Percentiles rank a stretch among this genome's conserved stretches.
These are phyloP conservation scores for Cymbopogon flexuosus DNA, from an alignment of 202 grass and related monocot species.

Conservation along the genomic window DNA sequence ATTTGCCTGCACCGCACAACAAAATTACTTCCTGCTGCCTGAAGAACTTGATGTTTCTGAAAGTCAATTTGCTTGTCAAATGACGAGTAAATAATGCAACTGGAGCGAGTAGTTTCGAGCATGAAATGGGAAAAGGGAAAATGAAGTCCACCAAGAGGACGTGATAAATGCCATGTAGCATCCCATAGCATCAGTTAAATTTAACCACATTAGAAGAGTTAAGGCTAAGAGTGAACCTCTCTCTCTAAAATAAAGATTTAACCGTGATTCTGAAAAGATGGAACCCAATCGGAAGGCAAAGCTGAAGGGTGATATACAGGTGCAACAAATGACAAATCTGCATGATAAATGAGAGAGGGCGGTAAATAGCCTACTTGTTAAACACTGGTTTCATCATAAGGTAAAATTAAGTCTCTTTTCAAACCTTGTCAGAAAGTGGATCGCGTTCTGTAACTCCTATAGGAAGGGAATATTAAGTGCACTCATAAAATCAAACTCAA, in stretches of 20 bases:
- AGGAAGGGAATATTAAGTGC: neutral
- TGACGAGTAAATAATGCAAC: no score
- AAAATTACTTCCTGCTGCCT: neutral
- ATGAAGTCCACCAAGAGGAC: no score
- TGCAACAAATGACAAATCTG: neutral
- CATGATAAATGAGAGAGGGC: no score
- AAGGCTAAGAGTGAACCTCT: neutral
- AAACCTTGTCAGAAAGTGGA: neutral
- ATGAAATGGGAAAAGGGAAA: no score
- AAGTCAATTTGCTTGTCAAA: no score
- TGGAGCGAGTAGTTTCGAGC: no score
- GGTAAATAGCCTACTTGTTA: neutral
- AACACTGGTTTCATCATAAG: neutral
- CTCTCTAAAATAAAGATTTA: no score
- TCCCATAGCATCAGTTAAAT: neutral
- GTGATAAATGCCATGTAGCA: neutral
- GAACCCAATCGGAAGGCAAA: neutral
- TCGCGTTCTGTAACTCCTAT: neutral
- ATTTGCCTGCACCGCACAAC: neutral
- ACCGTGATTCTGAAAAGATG: neutral
- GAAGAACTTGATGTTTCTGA: neutral
- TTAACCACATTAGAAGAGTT: neutral
- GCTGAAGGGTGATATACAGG: neutral
- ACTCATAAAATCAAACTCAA: neutral
- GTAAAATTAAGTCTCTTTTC: neutral